Base-by-base conservation (phyloP, 768 basidiomycete genomes). In the Suillus occidentalis region DNA sequence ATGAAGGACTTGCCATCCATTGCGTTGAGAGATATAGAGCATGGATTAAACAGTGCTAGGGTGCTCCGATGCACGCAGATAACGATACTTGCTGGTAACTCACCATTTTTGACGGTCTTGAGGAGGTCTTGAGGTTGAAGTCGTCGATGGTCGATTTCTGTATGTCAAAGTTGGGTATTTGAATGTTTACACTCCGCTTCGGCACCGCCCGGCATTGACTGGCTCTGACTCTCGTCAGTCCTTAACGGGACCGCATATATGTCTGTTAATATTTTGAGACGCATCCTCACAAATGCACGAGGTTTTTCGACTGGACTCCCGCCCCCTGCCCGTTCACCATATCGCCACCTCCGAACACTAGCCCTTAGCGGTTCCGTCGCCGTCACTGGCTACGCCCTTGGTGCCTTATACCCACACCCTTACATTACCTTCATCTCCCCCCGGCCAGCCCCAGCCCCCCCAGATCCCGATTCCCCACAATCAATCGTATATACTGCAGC, bases 381-480 rank as follows among this genome's bases (percentile, higher is more conserved):
- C 4, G 8, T 73, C 42, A 66, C 75, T 1, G 70, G 80, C 13
- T 87, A 87, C 70, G 75, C 80, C 12, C 45, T 78, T 2, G 93
- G 93, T 10, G 82, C 89, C 6, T 76, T 92, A 67, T 93, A 88
- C 71, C 92, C 91, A 7, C 92, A 89, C 7, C 76, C 83, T 0
- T 73, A 89, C 34, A 72, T 90, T 43, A 81, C 87, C 22, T 82
- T 93, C 60, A 77, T 97, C 31, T 90, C 89, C 56, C 95, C 95
- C 3, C 84, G 90, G 12, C 80, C 85, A 0, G 91, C 94, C 0
- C 91, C 94, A 0, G 85, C 94, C 0, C 85, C 84, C 22, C 22
- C 65, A 2, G 81, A 82, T 37, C 82, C 80, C 14, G 82, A 83
- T 65, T 86, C 88, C 4, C 82, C 80, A 1, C 85, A 87, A 66